phyloP scores from a whole-genome alignment of 805 yeast genomes.

The Lipomyces starkeyi region DNA sequence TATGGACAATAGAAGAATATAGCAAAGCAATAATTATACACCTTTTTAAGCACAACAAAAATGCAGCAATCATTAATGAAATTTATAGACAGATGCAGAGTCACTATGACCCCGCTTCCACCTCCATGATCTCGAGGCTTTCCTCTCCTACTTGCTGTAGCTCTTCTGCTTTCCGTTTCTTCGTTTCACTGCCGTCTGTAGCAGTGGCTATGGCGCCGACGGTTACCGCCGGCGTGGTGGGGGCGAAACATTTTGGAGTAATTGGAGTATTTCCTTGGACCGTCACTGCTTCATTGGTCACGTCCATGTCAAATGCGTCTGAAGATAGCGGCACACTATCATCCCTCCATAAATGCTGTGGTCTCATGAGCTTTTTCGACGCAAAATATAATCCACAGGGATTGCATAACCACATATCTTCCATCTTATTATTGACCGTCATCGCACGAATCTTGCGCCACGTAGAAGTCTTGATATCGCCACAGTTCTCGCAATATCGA shows the following conservation, averaged over 20 bases:
- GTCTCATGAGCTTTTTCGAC: slow-evolving; percentile 44
- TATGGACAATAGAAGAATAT: background rate
- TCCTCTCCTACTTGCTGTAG: background rate
- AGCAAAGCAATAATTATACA: background rate
- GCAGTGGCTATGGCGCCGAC: background rate
- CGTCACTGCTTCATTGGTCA: slow-evolving; percentile 7
- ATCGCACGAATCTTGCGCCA: slow-evolving; percentile 42
- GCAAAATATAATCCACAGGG: slow-evolving; percentile 47
- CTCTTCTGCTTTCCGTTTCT: slow-evolving; percentile 7
- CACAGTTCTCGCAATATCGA: slow-evolving; percentile 45
- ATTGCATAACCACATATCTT: slow-evolving; percentile 31
- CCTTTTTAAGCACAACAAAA: background rate
- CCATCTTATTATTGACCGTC: slow-evolving; percentile 27
- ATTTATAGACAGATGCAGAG: background rate
- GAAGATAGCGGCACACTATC: slow-evolving; percentile 11
- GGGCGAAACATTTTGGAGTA: background rate
- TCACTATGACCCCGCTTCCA: background rate
- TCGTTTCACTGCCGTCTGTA: background rate
- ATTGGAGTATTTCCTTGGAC: background rate
- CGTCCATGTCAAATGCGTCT: slow-evolving; percentile 29
- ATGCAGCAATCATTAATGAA: background rate
- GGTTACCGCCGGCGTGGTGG: background rate
- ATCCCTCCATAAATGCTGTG: slow-evolving; percentile 42
- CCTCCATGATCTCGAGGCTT: background rate
- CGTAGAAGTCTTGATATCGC: slow-evolving; percentile 42